Evolutionary conservation across 352 stramenopile genomes (phyloP).

Genomic region (Globisporangium irregulare): DNA sequence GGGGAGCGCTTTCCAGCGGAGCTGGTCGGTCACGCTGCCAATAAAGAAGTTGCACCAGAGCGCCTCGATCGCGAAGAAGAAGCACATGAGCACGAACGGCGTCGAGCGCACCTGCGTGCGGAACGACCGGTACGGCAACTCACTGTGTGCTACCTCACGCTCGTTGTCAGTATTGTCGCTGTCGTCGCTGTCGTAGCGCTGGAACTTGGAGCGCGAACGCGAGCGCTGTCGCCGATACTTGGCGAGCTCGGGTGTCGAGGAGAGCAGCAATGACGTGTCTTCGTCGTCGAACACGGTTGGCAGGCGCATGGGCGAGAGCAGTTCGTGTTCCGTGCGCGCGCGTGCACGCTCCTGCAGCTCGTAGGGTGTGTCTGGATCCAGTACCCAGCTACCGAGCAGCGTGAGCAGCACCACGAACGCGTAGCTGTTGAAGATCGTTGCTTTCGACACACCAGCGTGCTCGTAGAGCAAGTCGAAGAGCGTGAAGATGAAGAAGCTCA

Average conservation of each 20-base stretch:
- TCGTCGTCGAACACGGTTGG: constrained; percentile 62
- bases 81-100: constrained; percentile 65
- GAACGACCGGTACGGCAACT: constrained; percentile 58
- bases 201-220: constrained; percentile 14
- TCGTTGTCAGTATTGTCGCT: background rate
- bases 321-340: constrained; percentile 31
- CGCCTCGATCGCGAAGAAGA: constrained; percentile 70
- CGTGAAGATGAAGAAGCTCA: constrained; percentile 77
- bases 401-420: constrained; percentile 44
- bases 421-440: constrained; percentile 51
- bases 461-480: constrained; percentile 55
- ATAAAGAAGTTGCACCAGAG: constrained; percentile 88
- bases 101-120: constrained; percentile 52
- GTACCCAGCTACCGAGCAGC: constrained; percentile 45
- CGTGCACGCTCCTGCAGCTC: constrained; percentile 8
- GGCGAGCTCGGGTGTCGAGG: constrained; percentile 48
- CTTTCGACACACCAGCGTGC: constrained; percentile 33
- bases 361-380: constrained; percentile 58
- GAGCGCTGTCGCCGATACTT: constrained; percentile 27
- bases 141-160: background rate
- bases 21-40: constrained; percentile 53
- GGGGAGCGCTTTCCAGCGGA: constrained; percentile 49
- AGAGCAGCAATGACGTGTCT: constrained; percentile 38
- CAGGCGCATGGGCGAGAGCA: constrained; percentile 55
- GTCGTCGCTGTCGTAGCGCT: constrained; percentile 26